Percentiles rank a stretch among this genome's conserved stretches.
These are phyloP conservation scores for Pleurozium schreberi DNA, from an alignment of 225 moss, liverwort and hornwort species.

Conservation along the genomic window DNA sequence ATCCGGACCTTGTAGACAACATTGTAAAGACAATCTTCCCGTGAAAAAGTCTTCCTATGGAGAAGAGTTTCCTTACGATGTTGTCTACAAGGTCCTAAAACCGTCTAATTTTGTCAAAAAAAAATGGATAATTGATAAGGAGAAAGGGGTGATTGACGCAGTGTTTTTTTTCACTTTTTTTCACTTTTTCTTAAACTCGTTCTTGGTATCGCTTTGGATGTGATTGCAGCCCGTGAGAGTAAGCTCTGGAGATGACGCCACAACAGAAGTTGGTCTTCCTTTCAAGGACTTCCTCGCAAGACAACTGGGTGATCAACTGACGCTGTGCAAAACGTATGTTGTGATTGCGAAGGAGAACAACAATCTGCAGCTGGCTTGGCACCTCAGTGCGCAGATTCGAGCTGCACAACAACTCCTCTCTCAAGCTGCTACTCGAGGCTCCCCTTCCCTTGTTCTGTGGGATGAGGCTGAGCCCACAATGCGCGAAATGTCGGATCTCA, in stretches of 20 bases:
- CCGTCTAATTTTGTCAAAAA: not conserved
- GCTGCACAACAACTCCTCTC: slow-evolving; percentile 70
- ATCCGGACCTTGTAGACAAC: not conserved
- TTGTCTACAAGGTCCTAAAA: not conserved
- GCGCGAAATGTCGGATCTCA: slow-evolving; percentile 50
- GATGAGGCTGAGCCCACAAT: slow-evolving; percentile 65
- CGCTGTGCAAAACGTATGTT: slow-evolving; percentile 76
- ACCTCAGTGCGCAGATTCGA: slow-evolving; percentile 81
- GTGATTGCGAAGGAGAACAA: slow-evolving; percentile 95
- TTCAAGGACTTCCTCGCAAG: slow-evolving; percentile 24
- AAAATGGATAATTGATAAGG: not conserved
- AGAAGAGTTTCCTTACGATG: too few relatives aligned
- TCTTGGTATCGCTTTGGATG: not conserved
- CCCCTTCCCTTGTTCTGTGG: slow-evolving; percentile 19
- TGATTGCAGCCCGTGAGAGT: slow-evolving; percentile 1
- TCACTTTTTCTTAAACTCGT: not conserved
- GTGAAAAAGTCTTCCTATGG: not conserved
- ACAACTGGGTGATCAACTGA: slow-evolving; percentile 79
- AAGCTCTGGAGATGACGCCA: not conserved
- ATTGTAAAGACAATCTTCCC: not conserved
- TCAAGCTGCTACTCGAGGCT: slow-evolving; percentile 61
- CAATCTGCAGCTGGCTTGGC: slow-evolving; percentile 73
- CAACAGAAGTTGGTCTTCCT: not conserved
- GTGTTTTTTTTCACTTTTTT: not conserved
- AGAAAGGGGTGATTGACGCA: not conserved